phyloP scores from a whole-genome alignment of 768 basidiomycete species.

The Lactifluus subvellereus region DNA sequence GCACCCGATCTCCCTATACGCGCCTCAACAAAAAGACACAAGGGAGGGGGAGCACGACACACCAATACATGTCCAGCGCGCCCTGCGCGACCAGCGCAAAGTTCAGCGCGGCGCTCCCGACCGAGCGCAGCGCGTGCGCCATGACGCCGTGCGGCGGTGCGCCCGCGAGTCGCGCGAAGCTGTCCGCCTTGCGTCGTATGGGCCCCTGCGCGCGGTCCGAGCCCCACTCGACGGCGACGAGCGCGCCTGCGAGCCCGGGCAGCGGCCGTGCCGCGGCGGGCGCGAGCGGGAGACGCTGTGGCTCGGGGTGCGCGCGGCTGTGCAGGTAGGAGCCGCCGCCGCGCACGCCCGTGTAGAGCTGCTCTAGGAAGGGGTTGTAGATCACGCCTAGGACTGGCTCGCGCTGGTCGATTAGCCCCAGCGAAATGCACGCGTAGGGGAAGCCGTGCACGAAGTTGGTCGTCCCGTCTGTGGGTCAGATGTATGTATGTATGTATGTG shows the following conservation, averaged over 20 bases:
- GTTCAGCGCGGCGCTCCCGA: conserved; percentile 83
- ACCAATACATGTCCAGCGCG: conserved; percentile 85
- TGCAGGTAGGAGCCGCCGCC: conserved; percentile 73
- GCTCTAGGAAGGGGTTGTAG: conserved; percentile 77
- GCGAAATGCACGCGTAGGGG: conserved; percentile 84
- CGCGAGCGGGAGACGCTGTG: conserved; percentile 58
- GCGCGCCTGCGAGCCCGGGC: conserved; percentile 60
- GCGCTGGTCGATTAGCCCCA: conserved; percentile 80
- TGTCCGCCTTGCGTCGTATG: conserved; percentile 53
- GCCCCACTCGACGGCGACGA: conserved; percentile 87
- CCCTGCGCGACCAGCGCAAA: conserved; percentile 85
- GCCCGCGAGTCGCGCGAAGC: conserved; percentile 72
- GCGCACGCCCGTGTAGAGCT: conserved; percentile 76
- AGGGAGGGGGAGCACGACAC: conserved; percentile 25
- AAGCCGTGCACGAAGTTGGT: conserved; percentile 86
- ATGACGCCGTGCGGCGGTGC: conserved; percentile 65
- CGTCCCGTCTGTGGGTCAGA: conserved; percentile 56
- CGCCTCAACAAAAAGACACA: neutral
- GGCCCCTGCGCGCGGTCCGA: conserved; percentile 57
- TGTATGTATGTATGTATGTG: conserved; percentile 7
- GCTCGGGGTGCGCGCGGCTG: conserved; percentile 28
- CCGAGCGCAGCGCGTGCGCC: conserved; percentile 75
- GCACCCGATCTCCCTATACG: conserved; percentile 71
- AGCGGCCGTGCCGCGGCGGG: conserved; percentile 44
- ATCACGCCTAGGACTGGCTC: conserved; percentile 46